Evolutionary conservation across 805 yeast species (phyloP), one percentile per base, ranked within the genome.

Genomic region (Candida parachauliodes): DNA sequence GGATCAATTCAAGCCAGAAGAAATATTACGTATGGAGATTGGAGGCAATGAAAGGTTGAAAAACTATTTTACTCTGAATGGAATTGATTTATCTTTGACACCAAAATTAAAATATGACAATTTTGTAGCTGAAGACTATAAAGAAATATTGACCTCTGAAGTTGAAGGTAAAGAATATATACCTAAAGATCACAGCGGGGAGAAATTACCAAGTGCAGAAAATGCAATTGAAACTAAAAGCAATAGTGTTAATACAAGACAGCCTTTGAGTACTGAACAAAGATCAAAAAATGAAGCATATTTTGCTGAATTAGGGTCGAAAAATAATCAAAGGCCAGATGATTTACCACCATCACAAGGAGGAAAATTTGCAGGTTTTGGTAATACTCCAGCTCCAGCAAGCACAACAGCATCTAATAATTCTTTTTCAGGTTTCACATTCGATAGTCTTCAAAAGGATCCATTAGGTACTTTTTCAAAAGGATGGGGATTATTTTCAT

Each of bases 1-100:
- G 98, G 98, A 93, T 62, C 97, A 88, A 67, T 93, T 94, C 71
- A 93, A 91, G 66, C 82, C 88, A 3, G 96, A 89, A 28, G 98
- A 93, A 59, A 72, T 89, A 41, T 64, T 76, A 47, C 71, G 94
- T 42, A 91, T 93, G 98, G 97, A 91, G 54, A 64, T 78, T 42
- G 98, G 98, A 40, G 98, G 98, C 16, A 93, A 93, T 55, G 83
- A 77, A 38, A 76, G 76, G 18, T 85, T 93, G 50, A 74, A 68
- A 21, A 69, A 65, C 41, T 93, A 82, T 56, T 81, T 93, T 55
- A 72, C 65, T 31, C 62, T 71, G 8, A 80, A 88, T 58, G 95
- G 96, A 17, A 60, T 89, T 22, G 87, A 80, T 53, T 52, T 74
- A 42, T 52, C 64, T 17, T 64, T 81, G 46, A 81, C 88, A 28